phyloP scores from a whole-genome alignment of 192 early-diverging fungal species.

The Coemansia reversa region DNA sequence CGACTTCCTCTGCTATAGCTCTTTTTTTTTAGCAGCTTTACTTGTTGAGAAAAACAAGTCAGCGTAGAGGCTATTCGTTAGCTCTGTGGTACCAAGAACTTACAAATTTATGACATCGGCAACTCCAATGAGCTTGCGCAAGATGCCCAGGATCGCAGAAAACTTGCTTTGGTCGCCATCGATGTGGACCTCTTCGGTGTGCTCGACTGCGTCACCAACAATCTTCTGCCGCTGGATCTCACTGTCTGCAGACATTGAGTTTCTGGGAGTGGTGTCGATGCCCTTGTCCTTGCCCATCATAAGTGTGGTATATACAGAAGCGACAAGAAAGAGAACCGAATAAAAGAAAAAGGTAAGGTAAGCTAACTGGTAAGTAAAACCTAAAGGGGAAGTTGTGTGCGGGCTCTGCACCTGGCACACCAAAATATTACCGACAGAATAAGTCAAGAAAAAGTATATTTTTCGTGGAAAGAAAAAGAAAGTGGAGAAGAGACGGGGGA shows the following conservation, averaged over 20 bases:
- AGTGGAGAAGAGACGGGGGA: neutral
- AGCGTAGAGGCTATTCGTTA: neutral
- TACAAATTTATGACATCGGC: conserved; percentile 62
- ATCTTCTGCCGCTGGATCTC: conserved; percentile 29
- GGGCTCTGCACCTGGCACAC: neutral
- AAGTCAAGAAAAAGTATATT: neutral
- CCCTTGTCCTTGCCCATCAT: conserved; percentile 9
- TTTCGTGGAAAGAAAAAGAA: neutral
- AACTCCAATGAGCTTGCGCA: conserved; percentile 67
- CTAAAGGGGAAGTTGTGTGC: neutral
- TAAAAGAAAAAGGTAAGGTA: neutral
- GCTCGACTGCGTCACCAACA: conserved; percentile 10
- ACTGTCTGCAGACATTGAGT: conserved; percentile 25
- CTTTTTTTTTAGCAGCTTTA: neutral
- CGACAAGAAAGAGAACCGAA: neutral
- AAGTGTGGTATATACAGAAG: neutral
- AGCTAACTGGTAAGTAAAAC: neutral
- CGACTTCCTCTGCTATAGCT: neutral
- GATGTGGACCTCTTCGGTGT: conserved; percentile 44
- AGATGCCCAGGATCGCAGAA: conserved; percentile 57
- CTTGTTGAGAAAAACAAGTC: neutral
- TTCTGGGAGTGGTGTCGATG: conserved; percentile 33
- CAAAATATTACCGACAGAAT: neutral
- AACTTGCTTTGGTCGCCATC: conserved; percentile 59
- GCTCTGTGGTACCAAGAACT: conserved; percentile 18